Evolutionary conservation across 257 asterid species (phyloP).

Genomic region (Solanum pimpinellifolium): DNA sequence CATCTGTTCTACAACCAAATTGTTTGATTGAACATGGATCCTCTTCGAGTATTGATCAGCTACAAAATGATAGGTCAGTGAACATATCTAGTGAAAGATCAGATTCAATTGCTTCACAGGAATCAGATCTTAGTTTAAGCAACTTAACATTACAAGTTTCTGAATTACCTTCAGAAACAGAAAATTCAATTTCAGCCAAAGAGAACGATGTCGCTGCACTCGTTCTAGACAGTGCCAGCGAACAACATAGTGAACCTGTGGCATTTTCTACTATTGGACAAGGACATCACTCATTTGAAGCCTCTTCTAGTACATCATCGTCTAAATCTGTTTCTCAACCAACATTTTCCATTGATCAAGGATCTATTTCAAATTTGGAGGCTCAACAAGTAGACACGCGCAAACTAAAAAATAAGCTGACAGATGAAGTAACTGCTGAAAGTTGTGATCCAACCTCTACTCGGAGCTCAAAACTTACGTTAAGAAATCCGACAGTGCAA

Average conservation of each 20-base stretch:
- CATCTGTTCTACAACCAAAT: neutral
- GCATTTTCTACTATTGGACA: neutral
- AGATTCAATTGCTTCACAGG: slow-evolving; percentile 1
- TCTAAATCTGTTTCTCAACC: neutral
- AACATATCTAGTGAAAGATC: neutral
- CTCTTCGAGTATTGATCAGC: neutral
- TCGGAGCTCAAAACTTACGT: neutral
- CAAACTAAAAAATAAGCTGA: neutral
- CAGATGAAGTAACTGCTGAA: neutral
- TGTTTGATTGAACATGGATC: neutral
- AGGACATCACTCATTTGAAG: neutral
- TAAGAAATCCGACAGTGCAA: neutral
- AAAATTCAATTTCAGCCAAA: neutral
- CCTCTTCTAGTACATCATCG: neutral
- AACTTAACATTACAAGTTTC: neutral
- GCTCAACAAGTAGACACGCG: neutral
- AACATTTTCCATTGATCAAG: neutral
- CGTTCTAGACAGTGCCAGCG: neutral
- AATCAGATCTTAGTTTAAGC: neutral
- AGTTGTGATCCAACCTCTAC: neutral
- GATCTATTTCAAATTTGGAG: neutral
- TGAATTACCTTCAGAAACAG: neutral
- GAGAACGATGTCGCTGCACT: neutral
- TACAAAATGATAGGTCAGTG: neutral
- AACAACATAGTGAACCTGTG: neutral